phyloP scores from a whole-genome alignment of 495 filamentous ascomycete genomes.

The Aspergillus campestris region DNA sequence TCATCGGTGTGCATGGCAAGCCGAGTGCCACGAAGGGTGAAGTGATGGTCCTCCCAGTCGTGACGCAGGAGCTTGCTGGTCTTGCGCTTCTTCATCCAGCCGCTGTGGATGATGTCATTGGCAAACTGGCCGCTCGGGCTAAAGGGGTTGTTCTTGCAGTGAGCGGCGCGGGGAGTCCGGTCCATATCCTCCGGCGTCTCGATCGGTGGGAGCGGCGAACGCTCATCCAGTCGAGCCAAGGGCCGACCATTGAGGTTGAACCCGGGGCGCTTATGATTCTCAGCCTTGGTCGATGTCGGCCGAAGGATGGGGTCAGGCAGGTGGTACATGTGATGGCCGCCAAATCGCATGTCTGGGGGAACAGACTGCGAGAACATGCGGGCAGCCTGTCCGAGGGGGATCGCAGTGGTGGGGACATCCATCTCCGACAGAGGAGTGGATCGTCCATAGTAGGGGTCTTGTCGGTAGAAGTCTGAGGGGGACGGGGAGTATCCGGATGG shows the following conservation, averaged over 20 bases:
- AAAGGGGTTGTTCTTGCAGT: slow-evolving; percentile 17
- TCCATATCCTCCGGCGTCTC: slow-evolving; percentile 24
- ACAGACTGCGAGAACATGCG: slow-evolving; percentile 79
- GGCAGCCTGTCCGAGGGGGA: slow-evolving; percentile 58
- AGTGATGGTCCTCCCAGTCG: slow-evolving; percentile 89
- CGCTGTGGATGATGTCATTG: slow-evolving; percentile 53
- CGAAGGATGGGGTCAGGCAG: slow-evolving; percentile 11
- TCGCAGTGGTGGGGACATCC: slow-evolving; percentile 77
- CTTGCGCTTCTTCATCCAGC: slow-evolving; percentile 93
- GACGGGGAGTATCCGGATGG: slow-evolving; percentile 6
- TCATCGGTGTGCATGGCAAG: slow-evolving; percentile 75
- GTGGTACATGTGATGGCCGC: not conserved
- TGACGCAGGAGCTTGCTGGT: slow-evolving; percentile 78
- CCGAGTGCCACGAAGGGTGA: slow-evolving; percentile 73
- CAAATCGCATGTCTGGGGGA: slow-evolving; percentile 72
- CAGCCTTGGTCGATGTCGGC: slow-evolving; percentile 12
- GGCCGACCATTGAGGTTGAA: not conserved
- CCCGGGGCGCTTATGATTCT: slow-evolving; percentile 7
- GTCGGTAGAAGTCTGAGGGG: slow-evolving; percentile 19
- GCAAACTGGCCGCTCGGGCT: slow-evolving; percentile 11
- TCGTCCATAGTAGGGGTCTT: slow-evolving; percentile 52
- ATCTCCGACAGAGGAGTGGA: slow-evolving; percentile 79
- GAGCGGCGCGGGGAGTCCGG: slow-evolving; percentile 17
- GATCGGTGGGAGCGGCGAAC: slow-evolving; percentile 14
- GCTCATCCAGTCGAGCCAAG: slow-evolving; percentile 14